Conservation (phyloP, 2,329 filamentous ascomycete genomes). For the Paraconiothyrium brasiliense region DNA sequence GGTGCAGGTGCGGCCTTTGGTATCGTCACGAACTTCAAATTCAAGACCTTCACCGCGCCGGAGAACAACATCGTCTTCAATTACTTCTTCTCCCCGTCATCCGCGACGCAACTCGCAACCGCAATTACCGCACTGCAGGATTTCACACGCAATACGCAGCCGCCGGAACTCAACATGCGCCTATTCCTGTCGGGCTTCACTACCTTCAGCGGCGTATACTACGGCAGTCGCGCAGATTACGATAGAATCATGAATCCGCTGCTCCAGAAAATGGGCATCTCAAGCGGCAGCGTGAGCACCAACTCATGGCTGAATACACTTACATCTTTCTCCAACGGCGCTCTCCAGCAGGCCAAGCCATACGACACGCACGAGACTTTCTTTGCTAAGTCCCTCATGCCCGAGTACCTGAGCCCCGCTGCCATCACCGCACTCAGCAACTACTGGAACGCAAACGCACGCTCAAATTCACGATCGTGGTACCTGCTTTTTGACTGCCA, state of each 20-base stretch:
- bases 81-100: slow-evolving; percentile 28
- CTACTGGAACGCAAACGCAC: slow-evolving; percentile 36
- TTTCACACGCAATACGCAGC: slow-evolving; percentile 34
- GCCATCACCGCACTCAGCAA: slow-evolving; percentile 31
- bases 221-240: slow-evolving; percentile 33
- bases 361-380: slow-evolving; percentile 41
- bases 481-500: slow-evolving; percentile 42
- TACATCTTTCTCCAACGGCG: slow-evolving; percentile 30
- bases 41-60: slow-evolving; percentile 39
- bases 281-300: slow-evolving; percentile 13
- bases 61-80: slow-evolving; percentile 38
- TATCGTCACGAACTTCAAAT: slow-evolving; percentile 48
- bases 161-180: slow-evolving; percentile 39
- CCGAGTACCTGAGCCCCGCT: slow-evolving; percentile 25
- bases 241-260: slow-evolving; percentile 37
- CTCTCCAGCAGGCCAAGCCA: slow-evolving; percentile 28
- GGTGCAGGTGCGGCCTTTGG: slow-evolving; percentile 54
- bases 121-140: slow-evolving; percentile 33
- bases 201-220: slow-evolving; percentile 37
- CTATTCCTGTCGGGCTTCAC: slow-evolving; percentile 30
- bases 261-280: slow-evolving; percentile 30
- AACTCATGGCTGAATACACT: slow-evolving; percentile 36
- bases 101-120: slow-evolving; percentile 26
- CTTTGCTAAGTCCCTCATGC: slow-evolving; percentile 41
- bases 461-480: slow-evolving; percentile 28